Evolutionary conservation across 2,329 filamentous ascomycete genomes (phyloP), one percentile per base, ranked within the genome.

Genomic region (Sporothrix humicola): DNA sequence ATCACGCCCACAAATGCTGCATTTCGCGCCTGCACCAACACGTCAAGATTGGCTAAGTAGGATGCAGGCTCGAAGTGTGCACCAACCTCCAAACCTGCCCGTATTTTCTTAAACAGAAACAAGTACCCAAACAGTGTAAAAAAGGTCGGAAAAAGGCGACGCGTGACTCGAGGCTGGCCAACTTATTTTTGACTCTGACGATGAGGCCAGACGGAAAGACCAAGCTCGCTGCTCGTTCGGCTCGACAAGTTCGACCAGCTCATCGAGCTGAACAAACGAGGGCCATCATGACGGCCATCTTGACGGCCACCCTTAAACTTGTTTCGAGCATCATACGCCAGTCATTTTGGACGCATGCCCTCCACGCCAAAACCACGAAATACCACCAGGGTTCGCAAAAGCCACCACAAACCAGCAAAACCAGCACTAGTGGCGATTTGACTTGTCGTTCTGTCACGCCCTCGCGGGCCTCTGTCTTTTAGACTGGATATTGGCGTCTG

Each of bases 101-200:
- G 58, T 61, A n/a, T 9, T 17, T 37, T 37, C 7, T 7, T 4
- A 59, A 12, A 26, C 15, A 15, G 56, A 31, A 31, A 59, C 23
- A 26, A 26, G 23, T 26, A 26, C 23, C 23, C 23, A 26, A 26
- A 26, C 23, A 61, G 58, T 42, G 31, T 13, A 44, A n/a, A 42
- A 61, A 61, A 58, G 23, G 54, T 23, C n/a, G n/a, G 12, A 26
- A 56, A 23, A 54, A 54, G 52, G 23, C 20, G 7, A 58, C 54
- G 56, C 56, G 56, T 58, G 56, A 58, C 56, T 58, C 56, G 56
- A 58, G 23, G 56, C 23, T 58, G 23, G 56, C 23, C 56, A 31
- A 31, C 56, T 37, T 37, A 37, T 37, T 37, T 37, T 37, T 37
- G 31, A 37, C 31, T 58, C 37, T 58, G 15, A 20, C 56, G 23